These are phyloP conservation scores for Botrytis porri DNA, from an alignment of 2,329 filamentous ascomycete species.

Conservation along the genomic window DNA sequence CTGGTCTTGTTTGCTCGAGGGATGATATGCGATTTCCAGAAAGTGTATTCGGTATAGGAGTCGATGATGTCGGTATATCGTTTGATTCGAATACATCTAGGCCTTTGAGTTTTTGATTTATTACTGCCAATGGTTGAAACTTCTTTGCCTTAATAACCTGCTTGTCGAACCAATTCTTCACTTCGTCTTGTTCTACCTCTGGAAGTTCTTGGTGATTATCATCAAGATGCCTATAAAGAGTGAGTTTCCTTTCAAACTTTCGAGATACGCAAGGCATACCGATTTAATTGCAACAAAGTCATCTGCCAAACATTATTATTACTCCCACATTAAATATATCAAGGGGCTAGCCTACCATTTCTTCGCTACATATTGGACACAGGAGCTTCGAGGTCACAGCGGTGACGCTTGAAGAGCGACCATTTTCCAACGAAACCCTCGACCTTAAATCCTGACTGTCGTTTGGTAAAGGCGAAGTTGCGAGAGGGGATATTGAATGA, in stretches of 20 bases:
- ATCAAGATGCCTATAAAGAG: constrained; percentile 60
- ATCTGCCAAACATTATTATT: constrained; percentile 53
- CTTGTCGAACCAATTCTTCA: constrained; percentile 75
- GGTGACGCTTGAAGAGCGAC: constrained; percentile 47
- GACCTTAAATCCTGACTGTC: constrained; percentile 76
- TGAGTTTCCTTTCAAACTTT: constrained; percentile 33
- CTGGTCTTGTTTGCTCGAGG: constrained; percentile 41
- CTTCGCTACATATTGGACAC: constrained; percentile 97
- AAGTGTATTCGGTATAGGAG: constrained; percentile 36
- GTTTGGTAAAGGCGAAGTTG: constrained; percentile 64
- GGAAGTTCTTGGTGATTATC: constrained; percentile 71
- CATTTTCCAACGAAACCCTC: constrained; percentile 70
- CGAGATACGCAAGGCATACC: constrained; percentile 44
- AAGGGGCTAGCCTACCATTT: constrained; percentile 67
- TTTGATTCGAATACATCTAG: constrained; percentile 75
- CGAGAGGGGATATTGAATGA: constrained; percentile 55
- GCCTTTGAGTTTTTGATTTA: constrained; percentile 74
- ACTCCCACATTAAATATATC: not conserved
- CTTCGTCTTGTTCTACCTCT: constrained; percentile 69
- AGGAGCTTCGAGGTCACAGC: constrained; percentile 67
- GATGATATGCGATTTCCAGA: constrained; percentile 39
- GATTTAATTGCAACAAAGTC: constrained; percentile 88
- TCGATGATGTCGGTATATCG: constrained; percentile 48
- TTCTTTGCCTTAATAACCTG: constrained; percentile 74
- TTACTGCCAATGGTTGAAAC: constrained; percentile 69